Evolutionary conservation across 768 basidiomycete genomes (phyloP).

Genomic region (Leccinellum albellum): DNA sequence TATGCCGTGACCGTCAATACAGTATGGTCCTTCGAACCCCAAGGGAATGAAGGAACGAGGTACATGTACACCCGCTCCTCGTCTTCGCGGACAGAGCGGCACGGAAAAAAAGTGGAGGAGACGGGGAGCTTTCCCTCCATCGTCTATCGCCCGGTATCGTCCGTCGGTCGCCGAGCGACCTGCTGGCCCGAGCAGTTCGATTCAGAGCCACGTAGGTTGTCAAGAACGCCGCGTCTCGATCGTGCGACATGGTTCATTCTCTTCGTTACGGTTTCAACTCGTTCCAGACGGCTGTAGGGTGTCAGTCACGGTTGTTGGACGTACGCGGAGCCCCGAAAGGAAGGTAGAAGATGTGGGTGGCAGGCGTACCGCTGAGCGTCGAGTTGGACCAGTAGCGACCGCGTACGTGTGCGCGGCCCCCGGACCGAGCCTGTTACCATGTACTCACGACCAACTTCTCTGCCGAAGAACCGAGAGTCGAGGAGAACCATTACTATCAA

Average conservation of each 20-base stretch:
- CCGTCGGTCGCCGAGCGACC: not conserved
- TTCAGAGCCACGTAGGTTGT: no score
- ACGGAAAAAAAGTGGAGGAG: not conserved
- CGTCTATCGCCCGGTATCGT: not conserved
- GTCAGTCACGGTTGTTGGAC: no score
- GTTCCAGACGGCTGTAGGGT: not conserved
- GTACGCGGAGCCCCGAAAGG: not conserved
- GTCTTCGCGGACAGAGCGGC: not conserved
- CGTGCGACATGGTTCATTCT: no score
- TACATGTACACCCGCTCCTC: not conserved
- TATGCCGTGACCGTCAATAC: not conserved
- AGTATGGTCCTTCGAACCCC: not conserved
- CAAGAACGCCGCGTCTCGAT: no score
- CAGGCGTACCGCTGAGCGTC: no score
- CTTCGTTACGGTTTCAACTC: not conserved
- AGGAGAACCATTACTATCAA: not conserved
- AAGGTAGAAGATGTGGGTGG: not conserved
- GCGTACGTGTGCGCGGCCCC: not conserved
- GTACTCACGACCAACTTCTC: not conserved
- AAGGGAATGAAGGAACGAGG: not conserved
- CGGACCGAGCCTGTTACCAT: not conserved
- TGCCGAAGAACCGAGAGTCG: not conserved
- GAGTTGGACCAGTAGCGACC: not conserved
- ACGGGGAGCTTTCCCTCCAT: not conserved
- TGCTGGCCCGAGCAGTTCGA: not conserved